phyloP scores from a whole-genome alignment of 352 stramenopile genomes.

The Phytophthora agathidicida region DNA sequence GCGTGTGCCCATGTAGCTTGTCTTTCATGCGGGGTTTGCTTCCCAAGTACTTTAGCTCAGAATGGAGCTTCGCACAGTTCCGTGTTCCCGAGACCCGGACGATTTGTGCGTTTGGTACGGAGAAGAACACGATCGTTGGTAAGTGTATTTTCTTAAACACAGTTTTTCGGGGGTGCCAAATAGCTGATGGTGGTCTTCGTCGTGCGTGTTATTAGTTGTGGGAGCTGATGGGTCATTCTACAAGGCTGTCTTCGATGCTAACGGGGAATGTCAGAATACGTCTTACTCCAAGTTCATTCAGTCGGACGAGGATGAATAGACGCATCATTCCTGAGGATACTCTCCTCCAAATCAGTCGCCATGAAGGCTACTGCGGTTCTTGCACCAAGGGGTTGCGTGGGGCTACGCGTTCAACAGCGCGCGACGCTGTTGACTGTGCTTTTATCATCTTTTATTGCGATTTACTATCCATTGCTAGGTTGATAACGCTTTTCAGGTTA shows the following conservation, averaged over 20 bases:
- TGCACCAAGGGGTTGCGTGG: constrained; percentile 14
- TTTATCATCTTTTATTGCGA: constrained; percentile 48
- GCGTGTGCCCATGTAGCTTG: constrained; percentile 46
- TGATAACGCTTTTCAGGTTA: constrained; percentile 28
- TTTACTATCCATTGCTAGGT: constrained; percentile 27
- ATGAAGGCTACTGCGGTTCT: constrained; percentile 18
- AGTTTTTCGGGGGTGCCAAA: too few species aligned
- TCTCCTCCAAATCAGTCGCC: constrained; percentile 16
- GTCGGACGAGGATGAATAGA: constrained; percentile 87
- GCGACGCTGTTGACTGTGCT: constrained; percentile 28
- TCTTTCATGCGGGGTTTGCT: constrained; percentile 91
- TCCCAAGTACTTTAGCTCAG: constrained; percentile 94
- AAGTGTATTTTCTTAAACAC: constrained; percentile 19
- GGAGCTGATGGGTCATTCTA: constrained; percentile 89
- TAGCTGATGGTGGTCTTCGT: too few species aligned
- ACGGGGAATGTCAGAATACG: constrained; percentile 89
- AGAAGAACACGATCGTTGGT: constrained; percentile 94
- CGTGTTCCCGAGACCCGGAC: constrained; percentile 90
- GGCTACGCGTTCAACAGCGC: constrained; percentile 18
- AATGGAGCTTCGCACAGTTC: constrained; percentile 96
- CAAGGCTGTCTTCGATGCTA: constrained; percentile 88
- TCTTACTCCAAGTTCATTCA: constrained; percentile 93
- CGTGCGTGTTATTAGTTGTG: constrained; percentile 64
- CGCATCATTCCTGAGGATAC: constrained; percentile 2
- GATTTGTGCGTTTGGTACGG: constrained; percentile 92